Evolutionary conservation across 371 early-diverging fungal species (phyloP).

Genomic region (Lichtheimia hyalospora): DNA sequence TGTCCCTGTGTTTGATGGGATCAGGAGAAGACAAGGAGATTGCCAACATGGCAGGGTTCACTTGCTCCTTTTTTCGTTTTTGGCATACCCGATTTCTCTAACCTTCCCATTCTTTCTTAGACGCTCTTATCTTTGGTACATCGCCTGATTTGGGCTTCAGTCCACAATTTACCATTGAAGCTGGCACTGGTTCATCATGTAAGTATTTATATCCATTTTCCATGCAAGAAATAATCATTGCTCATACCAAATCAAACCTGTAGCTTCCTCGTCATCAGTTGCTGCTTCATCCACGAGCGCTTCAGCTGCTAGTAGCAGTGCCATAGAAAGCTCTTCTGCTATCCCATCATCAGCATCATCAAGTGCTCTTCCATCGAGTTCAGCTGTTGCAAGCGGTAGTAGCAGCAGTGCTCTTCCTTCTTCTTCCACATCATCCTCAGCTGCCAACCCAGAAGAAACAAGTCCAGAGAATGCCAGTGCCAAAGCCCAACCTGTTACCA

Average conservation of each 20-base stretch:
- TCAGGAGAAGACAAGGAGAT: not conserved
- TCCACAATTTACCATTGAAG: conserved; percentile 27
- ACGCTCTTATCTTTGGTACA: conserved; percentile 28
- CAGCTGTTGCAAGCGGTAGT: not conserved
- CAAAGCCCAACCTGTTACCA: not conserved
- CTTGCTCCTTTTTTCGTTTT: not conserved
- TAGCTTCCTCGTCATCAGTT: conserved; percentile 7
- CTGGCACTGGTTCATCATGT: conserved; percentile 10
- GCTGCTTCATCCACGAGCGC: conserved; percentile 7
- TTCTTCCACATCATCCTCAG: conserved; percentile 11
- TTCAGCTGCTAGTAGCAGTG: not conserved
- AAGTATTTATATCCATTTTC: not conserved
- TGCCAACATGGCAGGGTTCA: no score
- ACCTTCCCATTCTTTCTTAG: conserved; percentile 8
- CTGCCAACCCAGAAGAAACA: not conserved
- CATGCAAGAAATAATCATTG: not conserved
- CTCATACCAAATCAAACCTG: not conserved
- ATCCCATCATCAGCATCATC: conserved; percentile 8
- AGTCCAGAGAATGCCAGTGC: not conserved
- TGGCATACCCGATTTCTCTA: not conserved
- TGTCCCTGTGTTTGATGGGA: not conserved
- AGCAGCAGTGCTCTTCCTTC: conserved; percentile 6
- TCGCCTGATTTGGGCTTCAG: conserved; percentile 30
- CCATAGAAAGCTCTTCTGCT: conserved; percentile 2
- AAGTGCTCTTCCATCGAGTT: not conserved